phyloP scores from a whole-genome alignment of 257 asterid genomes.

The Coffea eugenioides region DNA sequence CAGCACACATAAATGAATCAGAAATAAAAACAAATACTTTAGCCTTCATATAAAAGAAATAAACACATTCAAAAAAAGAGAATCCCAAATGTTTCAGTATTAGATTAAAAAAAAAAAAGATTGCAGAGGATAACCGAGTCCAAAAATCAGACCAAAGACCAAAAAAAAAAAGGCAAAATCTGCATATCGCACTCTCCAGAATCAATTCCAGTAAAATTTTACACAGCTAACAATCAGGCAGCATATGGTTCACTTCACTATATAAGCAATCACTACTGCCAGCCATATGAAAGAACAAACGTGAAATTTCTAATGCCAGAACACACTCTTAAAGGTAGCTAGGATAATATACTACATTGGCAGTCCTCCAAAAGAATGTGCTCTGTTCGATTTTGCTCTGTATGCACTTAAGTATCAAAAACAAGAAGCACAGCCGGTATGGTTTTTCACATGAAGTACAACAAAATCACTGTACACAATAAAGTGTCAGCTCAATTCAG shows the following conservation, averaged over 20 bases:
- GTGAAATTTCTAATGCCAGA: background rate
- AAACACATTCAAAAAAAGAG: background rate
- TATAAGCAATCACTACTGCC: background rate
- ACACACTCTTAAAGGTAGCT: background rate
- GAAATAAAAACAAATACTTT: no score
- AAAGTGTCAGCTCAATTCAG: no score
- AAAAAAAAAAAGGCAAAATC: background rate
- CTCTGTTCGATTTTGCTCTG: no score
- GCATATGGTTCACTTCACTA: background rate
- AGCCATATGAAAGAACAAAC: background rate
- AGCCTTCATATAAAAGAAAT: background rate
- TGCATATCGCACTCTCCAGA: background rate
- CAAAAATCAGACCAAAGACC: no score
- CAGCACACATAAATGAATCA: background rate
- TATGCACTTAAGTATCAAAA: no score
- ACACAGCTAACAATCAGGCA: no score
- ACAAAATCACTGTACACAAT: background rate
- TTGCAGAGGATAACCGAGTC: no score
- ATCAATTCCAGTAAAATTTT: background rate
- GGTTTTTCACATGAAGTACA: background rate
- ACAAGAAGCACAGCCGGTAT: no score
- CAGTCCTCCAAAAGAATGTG: background rate
- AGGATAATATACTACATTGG: no score
- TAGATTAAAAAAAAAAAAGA: background rate
- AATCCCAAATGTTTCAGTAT: background rate